These are phyloP conservation scores for Pistacia atlantica DNA, from an alignment of 345 rosid species.

Conservation along the genomic window DNA sequence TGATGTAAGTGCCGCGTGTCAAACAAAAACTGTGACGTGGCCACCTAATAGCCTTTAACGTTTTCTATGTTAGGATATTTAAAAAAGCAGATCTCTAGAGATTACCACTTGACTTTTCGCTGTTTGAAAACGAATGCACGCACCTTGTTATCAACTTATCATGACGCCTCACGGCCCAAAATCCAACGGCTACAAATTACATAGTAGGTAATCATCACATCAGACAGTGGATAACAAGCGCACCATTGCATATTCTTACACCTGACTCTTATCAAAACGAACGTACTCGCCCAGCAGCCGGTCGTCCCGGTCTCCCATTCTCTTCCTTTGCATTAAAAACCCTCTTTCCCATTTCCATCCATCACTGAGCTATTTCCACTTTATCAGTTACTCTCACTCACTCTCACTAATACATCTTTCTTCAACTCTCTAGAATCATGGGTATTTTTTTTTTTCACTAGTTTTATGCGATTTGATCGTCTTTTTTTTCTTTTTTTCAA, in stretches of 20 bases:
- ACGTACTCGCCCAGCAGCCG: neutral
- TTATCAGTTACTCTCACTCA: neutral
- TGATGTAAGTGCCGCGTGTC: neutral
- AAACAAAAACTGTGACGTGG: constrained; percentile 15
- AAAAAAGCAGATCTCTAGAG: constrained; percentile 1
- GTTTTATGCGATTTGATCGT: neutral
- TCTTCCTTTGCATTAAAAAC: neutral
- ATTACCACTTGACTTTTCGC: neutral
- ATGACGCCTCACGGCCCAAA: neutral
- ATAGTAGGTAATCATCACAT: neutral
- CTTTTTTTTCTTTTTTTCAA: neutral
- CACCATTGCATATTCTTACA: neutral
- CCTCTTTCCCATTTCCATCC: neutral
- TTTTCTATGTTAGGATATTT: neutral
- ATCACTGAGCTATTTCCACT: neutral
- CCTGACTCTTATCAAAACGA: neutral
- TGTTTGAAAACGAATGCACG: constrained; percentile 18
- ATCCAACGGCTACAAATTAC: neutral
- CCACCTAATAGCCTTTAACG: neutral
- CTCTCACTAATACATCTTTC: too few species aligned
- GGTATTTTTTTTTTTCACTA: constrained; percentile 7
- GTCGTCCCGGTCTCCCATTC: constrained; percentile 18
- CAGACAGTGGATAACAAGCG: constrained; percentile 2
- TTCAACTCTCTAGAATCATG: constrained; percentile 15
- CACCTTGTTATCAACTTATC: constrained; percentile 5